Evolutionary conservation across 2,329 filamentous ascomycete genomes (phyloP).

Genomic region (Sporothrix inflata): DNA sequence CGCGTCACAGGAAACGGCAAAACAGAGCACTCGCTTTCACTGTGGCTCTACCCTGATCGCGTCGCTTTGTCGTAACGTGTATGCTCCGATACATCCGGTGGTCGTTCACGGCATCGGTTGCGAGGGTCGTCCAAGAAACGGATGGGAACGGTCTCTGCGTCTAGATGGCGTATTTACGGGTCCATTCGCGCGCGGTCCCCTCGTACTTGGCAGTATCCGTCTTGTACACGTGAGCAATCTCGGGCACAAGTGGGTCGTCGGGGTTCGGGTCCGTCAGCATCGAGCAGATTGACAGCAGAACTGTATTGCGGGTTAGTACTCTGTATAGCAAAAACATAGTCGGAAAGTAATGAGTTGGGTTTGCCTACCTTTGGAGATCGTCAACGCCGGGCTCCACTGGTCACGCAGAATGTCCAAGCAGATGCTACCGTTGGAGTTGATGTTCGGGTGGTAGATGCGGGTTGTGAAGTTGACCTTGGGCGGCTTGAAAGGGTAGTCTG

Average conservation of each 20-base stretch:
- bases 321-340: neutral
- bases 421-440: constrained; percentile 99
- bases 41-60: neutral
- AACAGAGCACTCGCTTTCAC: neutral
- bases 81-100: neutral
- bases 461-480: constrained; percentile 99
- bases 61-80: neutral
- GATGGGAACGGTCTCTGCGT: neutral
- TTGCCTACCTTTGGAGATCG: constrained; percentile 89
- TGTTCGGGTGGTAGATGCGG: constrained; percentile 99
- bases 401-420: constrained; percentile 98
- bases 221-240: constrained; percentile 99
- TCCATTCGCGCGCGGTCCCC: constrained; percentile 96
- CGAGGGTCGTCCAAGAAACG: neutral
- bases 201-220: constrained; percentile 95
- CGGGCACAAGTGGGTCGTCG: constrained; percentile 95
- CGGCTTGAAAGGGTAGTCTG: constrained; percentile 99
- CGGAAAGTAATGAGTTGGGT: neutral
- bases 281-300: constrained; percentile 97
- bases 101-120: neutral
- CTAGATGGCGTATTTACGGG: constrained; percentile 96
- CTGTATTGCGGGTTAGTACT: constrained; percentile 50
- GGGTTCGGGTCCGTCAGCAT: constrained; percentile 99
- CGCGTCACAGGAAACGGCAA: neutral
- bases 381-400: constrained; percentile 98